These are phyloP conservation scores for Colletotrichum noveboracense DNA, from an alignment of 2,329 filamentous ascomycete species.

Conservation along the genomic window DNA sequence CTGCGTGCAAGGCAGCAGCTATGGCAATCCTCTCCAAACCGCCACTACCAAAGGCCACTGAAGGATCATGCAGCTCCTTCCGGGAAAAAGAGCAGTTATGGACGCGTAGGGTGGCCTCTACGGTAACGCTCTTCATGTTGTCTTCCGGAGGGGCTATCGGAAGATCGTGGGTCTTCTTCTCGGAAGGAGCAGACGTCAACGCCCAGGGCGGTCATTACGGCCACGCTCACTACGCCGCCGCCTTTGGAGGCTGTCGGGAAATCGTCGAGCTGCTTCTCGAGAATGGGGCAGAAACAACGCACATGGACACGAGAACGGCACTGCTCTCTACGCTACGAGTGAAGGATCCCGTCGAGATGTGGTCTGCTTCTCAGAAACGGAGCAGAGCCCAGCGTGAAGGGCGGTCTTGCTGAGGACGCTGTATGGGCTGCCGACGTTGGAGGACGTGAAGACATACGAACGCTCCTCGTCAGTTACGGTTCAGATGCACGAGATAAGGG, in stretches of 20 bases:
- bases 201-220: neutral
- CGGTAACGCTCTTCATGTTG: conserved; percentile 42
- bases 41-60: conserved; percentile 37
- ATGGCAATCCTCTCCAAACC: conserved; percentile 33
- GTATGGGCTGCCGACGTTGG: neutral
- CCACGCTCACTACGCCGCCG: neutral
- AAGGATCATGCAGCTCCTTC: conserved; percentile 36
- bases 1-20: conserved; percentile 32
- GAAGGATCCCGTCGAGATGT: neutral
- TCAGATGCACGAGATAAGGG: neutral
- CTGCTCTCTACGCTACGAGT: neutral
- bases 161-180: conserved; percentile 41
- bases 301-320: neutral
- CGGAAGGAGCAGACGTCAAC: conserved; percentile 28
- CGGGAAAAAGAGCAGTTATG: conserved; percentile 31
- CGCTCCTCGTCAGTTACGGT: neutral
- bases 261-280: neutral
- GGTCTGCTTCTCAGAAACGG: neutral
- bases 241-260: neutral
- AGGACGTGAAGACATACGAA: neutral
- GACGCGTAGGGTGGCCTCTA: neutral
- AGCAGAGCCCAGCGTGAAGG: neutral
- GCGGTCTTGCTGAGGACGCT: neutral
- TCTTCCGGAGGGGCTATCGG: conserved; percentile 33
- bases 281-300: neutral